A percentile compares a stretch with the other conserved stretches of the same genome.
Evolutionary conservation across 1,284 basidiomycete genomes (phyloP).

Genomic region (Tilletia indica): DNA sequence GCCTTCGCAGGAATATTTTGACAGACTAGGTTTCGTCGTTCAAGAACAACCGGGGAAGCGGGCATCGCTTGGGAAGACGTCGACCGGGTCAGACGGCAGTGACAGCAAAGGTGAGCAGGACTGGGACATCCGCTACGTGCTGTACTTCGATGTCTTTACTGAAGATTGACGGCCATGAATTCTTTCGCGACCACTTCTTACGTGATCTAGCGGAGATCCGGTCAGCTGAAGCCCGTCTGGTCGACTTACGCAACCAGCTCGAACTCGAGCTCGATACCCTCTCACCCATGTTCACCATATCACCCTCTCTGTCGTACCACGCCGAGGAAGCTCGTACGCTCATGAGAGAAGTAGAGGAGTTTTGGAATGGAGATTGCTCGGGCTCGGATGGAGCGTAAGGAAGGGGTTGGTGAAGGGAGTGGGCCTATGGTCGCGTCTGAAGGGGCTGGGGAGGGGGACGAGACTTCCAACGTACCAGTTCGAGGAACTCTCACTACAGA

Average conservation of each 20-base stretch:
- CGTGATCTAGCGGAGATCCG: neutral
- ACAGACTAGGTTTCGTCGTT: neutral
- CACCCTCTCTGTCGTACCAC: conserved; percentile 1
- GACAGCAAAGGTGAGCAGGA: neutral
- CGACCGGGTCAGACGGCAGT: neutral
- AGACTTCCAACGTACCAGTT: neutral
- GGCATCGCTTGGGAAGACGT: neutral
- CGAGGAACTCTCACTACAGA: conserved; percentile 35
- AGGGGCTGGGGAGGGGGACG: neutral
- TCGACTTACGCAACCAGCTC: neutral
- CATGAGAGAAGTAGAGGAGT: neutral
- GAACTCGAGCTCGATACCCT: neutral
- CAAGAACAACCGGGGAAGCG: neutral
- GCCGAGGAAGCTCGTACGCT: conserved; percentile 8
- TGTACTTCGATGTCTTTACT: too few species aligned
- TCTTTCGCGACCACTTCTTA: too few species aligned
- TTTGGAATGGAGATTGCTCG: conserved; percentile 4
- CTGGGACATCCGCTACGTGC: too few species aligned
- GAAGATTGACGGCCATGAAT: too few species aligned
- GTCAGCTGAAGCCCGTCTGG: neutral
- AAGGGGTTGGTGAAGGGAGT: neutral
- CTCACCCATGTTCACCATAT: neutral
- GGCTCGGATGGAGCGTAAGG: neutral
- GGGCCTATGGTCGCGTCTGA: too few species aligned
- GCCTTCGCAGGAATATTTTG: neutral